Base-by-base conservation (phyloP, 495 filamentous ascomycete genomes). In the Talaromyces ruber region DNA sequence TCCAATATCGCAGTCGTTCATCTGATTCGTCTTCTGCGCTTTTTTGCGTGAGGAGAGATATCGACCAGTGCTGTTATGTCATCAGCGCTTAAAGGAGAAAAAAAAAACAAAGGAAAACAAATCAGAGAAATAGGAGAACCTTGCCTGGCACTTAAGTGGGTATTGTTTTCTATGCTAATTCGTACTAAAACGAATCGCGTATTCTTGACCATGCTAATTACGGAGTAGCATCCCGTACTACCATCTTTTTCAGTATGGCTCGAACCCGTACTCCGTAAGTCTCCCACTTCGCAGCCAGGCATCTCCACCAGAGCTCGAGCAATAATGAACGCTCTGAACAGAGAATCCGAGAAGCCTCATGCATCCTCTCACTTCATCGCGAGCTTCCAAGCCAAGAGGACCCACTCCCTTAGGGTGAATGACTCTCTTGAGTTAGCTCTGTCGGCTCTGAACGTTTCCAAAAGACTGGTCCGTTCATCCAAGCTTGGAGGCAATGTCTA, bases 351-450 rank as follows among this genome's bases (percentile, higher is more conserved):
- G 24, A 53, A 26, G 11, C 47, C 22, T 53, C 50, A 53, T 25
- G 50, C 50, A 14, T 21, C 22, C 21, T 53, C 50, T 53, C 50
- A 24, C 50, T 53, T 21, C 43, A 22, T 47, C 5, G 43, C 43
- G 6, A 47, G 43, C 21, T 16, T 53, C 25, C 22, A 53, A 28
- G 50, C 50, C 25, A 28, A 28, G 50, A 6, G 50, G 22, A 53
- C 50, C 21, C 22, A 53, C 50, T 28, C 24, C 50, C 50, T 24
- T 28, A 14, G 50, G 50, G 22, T 53, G 24, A 28, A 53, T 53
- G 50, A 53, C 22, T 53, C 50, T 53, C 50, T 53, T 53, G 50
- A 53, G 50, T 47, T 47, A 47, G 43, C 43, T 47, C 43, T 47
- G 4, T 21, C 7, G 9, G n/a, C n/a, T n/a, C n/a, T n/a, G n/a